These are phyloP conservation scores for Saturnispora besseyi DNA, from an alignment of 805 yeast genomes.

Conservation along the genomic window DNA sequence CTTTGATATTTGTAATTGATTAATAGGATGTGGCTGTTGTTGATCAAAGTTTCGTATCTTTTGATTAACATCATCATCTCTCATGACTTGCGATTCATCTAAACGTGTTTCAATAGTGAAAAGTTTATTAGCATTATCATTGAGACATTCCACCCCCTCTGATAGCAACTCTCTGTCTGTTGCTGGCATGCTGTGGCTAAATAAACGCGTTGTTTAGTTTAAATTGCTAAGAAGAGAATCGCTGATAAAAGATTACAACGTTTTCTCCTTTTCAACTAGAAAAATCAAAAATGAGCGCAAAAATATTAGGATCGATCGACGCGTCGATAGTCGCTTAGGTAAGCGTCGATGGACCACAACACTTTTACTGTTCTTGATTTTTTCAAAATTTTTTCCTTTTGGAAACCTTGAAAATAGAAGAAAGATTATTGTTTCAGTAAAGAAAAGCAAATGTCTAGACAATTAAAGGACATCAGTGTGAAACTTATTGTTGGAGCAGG, in stretches of 20 bases:
- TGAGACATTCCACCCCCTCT: not conserved
- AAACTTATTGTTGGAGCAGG: slow-evolving; percentile 95
- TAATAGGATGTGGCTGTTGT: too few relatives aligned
- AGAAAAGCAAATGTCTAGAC: slow-evolving; percentile 15
- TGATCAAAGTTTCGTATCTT: not conserved
- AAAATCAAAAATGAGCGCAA: not conserved
- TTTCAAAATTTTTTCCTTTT: too few relatives aligned
- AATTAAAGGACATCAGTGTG: slow-evolving; percentile 54
- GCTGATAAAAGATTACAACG: not conserved
- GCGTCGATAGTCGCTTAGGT: too few relatives aligned
- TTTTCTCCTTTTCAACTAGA: not conserved
- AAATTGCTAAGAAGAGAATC: not conserved
- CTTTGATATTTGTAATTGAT: too few relatives aligned
- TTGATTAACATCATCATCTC: not conserved
- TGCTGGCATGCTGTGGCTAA: not conserved
- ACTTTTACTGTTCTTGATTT: too few relatives aligned
- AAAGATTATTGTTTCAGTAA: too few relatives aligned
- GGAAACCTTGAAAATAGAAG: too few relatives aligned
- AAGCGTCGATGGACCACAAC: too few relatives aligned
- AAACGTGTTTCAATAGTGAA: not conserved
- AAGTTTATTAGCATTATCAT: not conserved
- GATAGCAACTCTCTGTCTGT: not conserved
- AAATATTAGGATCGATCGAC: not conserved
- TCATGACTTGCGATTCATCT: not conserved
- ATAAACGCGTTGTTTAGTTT: too few relatives aligned